Percentiles rank a stretch among this genome's conserved stretches.
phyloP scores from a whole-genome alignment of 169 alveolate genomes.

The Ichthyophthirius multifiliis region DNA sequence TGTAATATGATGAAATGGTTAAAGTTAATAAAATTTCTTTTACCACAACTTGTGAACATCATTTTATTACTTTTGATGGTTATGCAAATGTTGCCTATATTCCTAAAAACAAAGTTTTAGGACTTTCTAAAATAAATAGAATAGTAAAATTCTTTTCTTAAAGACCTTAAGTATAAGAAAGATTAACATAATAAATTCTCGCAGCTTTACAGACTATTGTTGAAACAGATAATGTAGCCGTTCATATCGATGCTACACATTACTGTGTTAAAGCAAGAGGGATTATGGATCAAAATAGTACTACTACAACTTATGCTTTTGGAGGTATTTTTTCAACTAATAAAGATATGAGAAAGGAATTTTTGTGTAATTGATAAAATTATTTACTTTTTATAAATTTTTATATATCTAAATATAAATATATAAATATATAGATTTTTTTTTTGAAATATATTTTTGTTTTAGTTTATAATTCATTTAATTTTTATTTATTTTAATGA shows the following conservation, averaged over 20 bases:
- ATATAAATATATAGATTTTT: too few species aligned
- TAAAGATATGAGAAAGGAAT: constrained; percentile 2
- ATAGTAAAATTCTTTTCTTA: constrained; percentile 27
- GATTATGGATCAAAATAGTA: constrained; percentile 5
- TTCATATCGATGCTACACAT: constrained; percentile 19
- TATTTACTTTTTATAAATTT: too few species aligned
- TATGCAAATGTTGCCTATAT: constrained; percentile 23
- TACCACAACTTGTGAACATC: constrained; percentile 39
- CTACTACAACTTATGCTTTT: constrained; percentile 18
- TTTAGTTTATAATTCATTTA: too few species aligned
- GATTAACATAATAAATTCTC: constrained; percentile 19
- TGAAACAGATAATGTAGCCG: constrained; percentile 15
- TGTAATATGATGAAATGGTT: neutral
- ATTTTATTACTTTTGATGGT: constrained; percentile 36
- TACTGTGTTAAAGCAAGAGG: constrained; percentile 39
- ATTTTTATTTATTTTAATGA: too few species aligned
- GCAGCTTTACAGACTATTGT: constrained; percentile 4
- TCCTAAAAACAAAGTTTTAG: constrained; percentile 30
- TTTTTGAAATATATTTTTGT: too few species aligned
- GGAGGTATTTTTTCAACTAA: constrained; percentile 23
- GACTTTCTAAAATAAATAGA: constrained; percentile 27
- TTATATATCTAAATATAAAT: too few species aligned
- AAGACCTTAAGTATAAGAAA: constrained; percentile 35
- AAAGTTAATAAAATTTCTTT: constrained; percentile 14
- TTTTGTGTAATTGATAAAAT: too few species aligned